Evolutionary conservation across 306 rosid genomes (phyloP).

Genomic region (Gillenia trifoliata): DNA sequence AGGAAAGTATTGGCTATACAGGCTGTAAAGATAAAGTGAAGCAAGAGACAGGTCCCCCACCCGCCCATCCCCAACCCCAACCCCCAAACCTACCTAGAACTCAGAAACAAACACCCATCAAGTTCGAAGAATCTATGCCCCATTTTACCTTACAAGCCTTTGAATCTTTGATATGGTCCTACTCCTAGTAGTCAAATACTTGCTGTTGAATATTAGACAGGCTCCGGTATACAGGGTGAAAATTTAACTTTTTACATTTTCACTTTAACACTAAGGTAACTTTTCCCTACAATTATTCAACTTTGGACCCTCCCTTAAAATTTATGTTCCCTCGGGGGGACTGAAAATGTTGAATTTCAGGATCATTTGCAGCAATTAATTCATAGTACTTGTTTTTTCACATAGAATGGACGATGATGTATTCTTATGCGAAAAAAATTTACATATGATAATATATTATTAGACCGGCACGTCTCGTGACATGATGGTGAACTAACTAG

Average conservation of each 20-base stretch:
- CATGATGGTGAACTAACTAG: no score
- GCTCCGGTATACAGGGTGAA: constrained; percentile 10
- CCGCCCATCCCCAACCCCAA: no score
- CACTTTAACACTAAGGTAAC: no score
- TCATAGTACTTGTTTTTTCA: no score
- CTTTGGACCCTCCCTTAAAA: no score
- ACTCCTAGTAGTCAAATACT: background rate
- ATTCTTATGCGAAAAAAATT: no score
- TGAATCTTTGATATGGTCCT: background rate
- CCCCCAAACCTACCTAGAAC: constrained; percentile 30
- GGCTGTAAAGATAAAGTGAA: constrained; percentile 34
- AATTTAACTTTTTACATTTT: background rate
- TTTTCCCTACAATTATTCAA: background rate
- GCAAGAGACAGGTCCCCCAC: constrained; percentile 5
- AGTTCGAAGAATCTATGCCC: constrained; percentile 16
- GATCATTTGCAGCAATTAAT: no score
- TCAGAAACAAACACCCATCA: constrained; percentile 1
- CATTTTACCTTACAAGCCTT: no score
- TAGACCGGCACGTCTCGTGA: accelerated
- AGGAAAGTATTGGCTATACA: constrained; percentile 24
- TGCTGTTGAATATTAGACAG: constrained; percentile 10
- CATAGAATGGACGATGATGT: no score
- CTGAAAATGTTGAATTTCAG: no score
- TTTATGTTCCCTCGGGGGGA: no score
- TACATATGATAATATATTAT: no score